A percentile compares a stretch with the other conserved stretches of the same genome.
Evolutionary conservation across 2,329 filamentous ascomycete species (phyloP).

Genomic region (Fusarium xylarioides): DNA sequence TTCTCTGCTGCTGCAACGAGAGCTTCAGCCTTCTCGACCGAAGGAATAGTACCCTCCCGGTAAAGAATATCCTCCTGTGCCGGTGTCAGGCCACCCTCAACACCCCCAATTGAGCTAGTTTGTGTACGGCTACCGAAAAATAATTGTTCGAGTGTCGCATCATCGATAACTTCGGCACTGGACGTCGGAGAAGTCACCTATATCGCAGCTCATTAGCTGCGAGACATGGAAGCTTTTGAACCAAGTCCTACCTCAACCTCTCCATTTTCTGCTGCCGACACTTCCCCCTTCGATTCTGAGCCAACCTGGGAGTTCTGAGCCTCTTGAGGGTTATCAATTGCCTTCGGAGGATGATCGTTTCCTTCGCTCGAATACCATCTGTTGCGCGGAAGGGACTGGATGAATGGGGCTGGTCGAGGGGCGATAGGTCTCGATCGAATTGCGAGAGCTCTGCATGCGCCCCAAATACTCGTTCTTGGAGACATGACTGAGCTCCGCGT

Average conservation of each 20-base stretch:
- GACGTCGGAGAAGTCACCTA: slow-evolving; percentile 22
- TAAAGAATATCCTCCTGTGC: slow-evolving; percentile 57
- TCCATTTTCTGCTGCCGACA: slow-evolving; percentile 5
- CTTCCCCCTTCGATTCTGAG: not conserved
- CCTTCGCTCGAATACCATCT: slow-evolving; percentile 49
- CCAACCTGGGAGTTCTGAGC: slow-evolving; percentile 12
- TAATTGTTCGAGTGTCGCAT: slow-evolving; percentile 49
- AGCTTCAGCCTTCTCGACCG: slow-evolving; percentile 46
- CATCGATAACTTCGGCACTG: slow-evolving; percentile 44
- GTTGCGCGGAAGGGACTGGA: slow-evolving; percentile 31
- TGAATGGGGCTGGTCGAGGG: slow-evolving; percentile 36
- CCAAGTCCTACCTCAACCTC: slow-evolving; percentile 39
- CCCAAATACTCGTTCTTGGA: slow-evolving; percentile 47
- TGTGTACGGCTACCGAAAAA: slow-evolving; percentile 49
- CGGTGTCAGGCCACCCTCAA: slow-evolving; percentile 50
- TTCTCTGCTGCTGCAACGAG: slow-evolving; percentile 38
- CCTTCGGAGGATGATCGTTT: slow-evolving; percentile 38
- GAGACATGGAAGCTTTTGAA: not conserved
- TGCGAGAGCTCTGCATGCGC: slow-evolving; percentile 48
- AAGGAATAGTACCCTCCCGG: slow-evolving; percentile 53
- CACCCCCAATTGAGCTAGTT: slow-evolving; percentile 44
- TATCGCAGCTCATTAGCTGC: slow-evolving; percentile 26
- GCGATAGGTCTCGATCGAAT: slow-evolving; percentile 43
- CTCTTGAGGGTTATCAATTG: slow-evolving; percentile 31
- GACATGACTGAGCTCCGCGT: slow-evolving; percentile 47